A percentile compares a stretch with the other conserved stretches of the same genome.
These are phyloP conservation scores for Neocucurbitaria cava DNA, from an alignment of 2,329 filamentous ascomycete species.

Conservation along the genomic window DNA sequence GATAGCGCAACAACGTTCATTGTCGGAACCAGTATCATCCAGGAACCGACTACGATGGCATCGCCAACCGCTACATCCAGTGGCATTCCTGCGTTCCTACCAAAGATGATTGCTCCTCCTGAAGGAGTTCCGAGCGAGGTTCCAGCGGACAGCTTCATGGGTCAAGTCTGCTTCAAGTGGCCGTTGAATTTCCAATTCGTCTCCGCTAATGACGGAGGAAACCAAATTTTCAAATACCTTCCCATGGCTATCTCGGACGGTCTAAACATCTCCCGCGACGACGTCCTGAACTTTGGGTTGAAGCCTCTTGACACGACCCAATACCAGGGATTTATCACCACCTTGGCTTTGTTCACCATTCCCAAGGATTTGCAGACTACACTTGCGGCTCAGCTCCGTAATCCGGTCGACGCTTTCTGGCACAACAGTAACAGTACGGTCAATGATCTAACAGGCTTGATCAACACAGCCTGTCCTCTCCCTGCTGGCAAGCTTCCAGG, in stretches of 20 bases:
- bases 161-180: constrained; percentile 85
- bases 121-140: constrained; percentile 59
- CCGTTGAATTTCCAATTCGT: constrained; percentile 87
- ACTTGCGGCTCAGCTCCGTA: constrained; percentile 72
- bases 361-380: constrained; percentile 57
- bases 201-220: constrained; percentile 71
- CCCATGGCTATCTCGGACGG: constrained; percentile 74
- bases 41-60: constrained; percentile 58
- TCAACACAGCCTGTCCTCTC: constrained; percentile 83
- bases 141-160: constrained; percentile 71
- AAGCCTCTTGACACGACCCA: constrained; percentile 76
- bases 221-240: constrained; percentile 83
- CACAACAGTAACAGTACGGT: constrained; percentile 71
- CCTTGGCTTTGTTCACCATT: constrained; percentile 66
- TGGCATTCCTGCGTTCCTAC: constrained; percentile 70
- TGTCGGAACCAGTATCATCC: constrained; percentile 68
- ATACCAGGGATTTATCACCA: constrained; percentile 79
- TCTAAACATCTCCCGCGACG: constrained; percentile 56
- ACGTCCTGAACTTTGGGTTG: constrained; percentile 73
- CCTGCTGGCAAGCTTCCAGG: constrained; percentile 54
- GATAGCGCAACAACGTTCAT: constrained; percentile 55
- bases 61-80: constrained; percentile 55
- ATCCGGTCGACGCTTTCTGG: constrained; percentile 77
- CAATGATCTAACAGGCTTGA: constrained; percentile 75
- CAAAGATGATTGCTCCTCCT: constrained; percentile 76